Evolutionary conservation across 2,329 filamentous ascomycete species (phyloP), one percentile per base, ranked within the genome.

Genomic region (Xylaria sp.): DNA sequence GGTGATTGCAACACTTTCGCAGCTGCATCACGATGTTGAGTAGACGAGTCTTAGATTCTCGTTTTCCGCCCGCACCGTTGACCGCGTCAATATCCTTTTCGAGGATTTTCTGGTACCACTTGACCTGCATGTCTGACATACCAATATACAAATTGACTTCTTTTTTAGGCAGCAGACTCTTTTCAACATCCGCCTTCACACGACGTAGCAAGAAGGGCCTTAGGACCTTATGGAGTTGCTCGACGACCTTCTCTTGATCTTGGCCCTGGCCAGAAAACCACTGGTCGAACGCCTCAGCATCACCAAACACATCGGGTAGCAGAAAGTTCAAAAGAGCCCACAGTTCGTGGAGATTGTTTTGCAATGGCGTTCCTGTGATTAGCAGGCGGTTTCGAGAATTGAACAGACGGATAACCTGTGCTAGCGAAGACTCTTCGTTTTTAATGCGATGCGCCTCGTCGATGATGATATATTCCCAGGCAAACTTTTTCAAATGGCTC

Each of bases 21-120:
- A 99, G 88, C 81, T 99, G 96, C 96, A 99, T 99, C 75, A 99
- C 96, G 77, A 99, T 99, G 82, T 99, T 99, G 72, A 99, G 86
- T 26, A 99, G 87, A 72, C 96, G 90, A 1, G 96, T 99, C 84
- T 99, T 99, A 38, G 95, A 98, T 82, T 99, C 96, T 68, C 94
- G 92, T 83, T 97, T 99, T 59, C 96, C 96, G 71, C 92, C 93
- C 36, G 95, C 96, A 69, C 96, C 96, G 74, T 99, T 99, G 76
- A 99, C 95, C 15, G 96, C 96, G 80, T 99, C 96, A 70, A 99
- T 99, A 77, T 99, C 96, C 82, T 98, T 99, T 78, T 99, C 96
- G 3, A 99, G 85, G 74, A 99, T 99, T 83, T 97, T 98, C 80
- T 97, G 92, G 79, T 99, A 99, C 95, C 96, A 99, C 78, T 96